Percentiles rank a stretch among this genome's conserved stretches.
These are phyloP conservation scores for Parathielavia appendiculata DNA, from an alignment of 495 filamentous ascomycete species.

Conservation along the genomic window DNA sequence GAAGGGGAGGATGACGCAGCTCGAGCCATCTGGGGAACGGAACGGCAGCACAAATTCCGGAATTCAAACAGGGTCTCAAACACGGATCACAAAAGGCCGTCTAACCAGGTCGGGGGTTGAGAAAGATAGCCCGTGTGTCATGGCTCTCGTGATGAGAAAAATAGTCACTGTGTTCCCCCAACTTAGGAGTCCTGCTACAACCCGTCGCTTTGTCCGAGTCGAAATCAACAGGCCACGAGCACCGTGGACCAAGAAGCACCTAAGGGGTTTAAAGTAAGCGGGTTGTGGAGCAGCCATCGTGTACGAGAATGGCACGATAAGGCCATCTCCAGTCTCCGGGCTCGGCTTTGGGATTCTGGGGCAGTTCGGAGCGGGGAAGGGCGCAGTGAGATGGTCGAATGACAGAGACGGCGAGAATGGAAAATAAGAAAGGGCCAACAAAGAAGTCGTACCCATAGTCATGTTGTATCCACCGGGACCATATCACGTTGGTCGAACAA, in stretches of 20 bases:
- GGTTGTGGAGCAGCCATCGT: slow-evolving; percentile 5
- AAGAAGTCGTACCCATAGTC: background rate
- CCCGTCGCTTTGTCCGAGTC: background rate
- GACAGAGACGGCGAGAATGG: background rate
- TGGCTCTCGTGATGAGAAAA: background rate
- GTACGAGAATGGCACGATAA: background rate
- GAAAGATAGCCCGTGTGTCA: background rate
- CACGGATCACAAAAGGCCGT: slow-evolving; percentile 3
- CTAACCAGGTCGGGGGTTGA: background rate
- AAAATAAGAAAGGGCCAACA: background rate
- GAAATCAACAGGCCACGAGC: background rate
- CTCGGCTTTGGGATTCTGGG: background rate
- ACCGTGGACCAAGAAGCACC: background rate
- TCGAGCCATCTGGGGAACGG: slow-evolving; percentile 11
- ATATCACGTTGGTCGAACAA: background rate
- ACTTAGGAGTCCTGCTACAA: background rate
- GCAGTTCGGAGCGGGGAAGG: slow-evolving; percentile 8
- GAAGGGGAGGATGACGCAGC: slow-evolving; percentile 15
- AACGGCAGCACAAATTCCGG: slow-evolving; percentile 8
- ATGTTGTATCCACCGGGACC: background rate
- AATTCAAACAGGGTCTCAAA: slow-evolving; percentile 14
- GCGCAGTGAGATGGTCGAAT: background rate
- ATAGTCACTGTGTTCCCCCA: background rate
- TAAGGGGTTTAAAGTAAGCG: background rate
- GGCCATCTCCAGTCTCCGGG: slow-evolving; percentile 4